Evolutionary conservation across 768 basidiomycete genomes (phyloP).

Genomic region (Tulasnella sp.): DNA sequence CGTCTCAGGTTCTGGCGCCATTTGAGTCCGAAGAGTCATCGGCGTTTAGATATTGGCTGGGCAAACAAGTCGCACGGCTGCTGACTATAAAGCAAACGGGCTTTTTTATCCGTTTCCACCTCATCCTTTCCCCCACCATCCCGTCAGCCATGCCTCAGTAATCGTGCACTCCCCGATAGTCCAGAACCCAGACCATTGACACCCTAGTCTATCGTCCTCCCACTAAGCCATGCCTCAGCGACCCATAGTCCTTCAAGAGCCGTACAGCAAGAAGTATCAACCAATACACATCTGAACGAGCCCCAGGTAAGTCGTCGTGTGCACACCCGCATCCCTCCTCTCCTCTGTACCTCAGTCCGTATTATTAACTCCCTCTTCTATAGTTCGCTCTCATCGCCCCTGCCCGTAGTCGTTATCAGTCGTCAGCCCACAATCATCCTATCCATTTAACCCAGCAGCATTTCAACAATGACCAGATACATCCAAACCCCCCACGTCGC

Average conservation of each 20-base stretch:
- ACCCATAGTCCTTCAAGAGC: constrained; percentile 8
- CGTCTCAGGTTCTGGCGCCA: no score
- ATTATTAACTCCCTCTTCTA: background rate
- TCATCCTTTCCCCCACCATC: background rate
- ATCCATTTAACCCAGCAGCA: background rate
- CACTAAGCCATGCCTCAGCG: background rate
- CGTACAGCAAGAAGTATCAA: constrained; percentile 15
- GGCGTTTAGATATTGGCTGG: no score
- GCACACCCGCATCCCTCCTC: background rate
- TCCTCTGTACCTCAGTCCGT: background rate
- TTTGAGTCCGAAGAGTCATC: no score
- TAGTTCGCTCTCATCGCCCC: background rate
- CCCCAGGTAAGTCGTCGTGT: background rate
- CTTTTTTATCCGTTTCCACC: background rate
- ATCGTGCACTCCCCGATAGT: background rate
- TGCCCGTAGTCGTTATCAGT: background rate
- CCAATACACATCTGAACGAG: constrained; percentile 6
- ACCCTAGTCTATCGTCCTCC: background rate
- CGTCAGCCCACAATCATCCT: background rate
- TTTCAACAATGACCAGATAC: constrained; percentile 16
- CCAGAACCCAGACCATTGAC: background rate
- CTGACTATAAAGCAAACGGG: background rate
- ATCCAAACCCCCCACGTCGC: background rate
- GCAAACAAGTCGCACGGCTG: background rate
- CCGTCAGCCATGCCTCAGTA: constrained; percentile 7